Percentiles rank a stretch among this genome's conserved stretches.
These are phyloP conservation scores for Solidago caesia DNA, from an alignment of 129 eudicot genomes.

Conservation along the genomic window DNA sequence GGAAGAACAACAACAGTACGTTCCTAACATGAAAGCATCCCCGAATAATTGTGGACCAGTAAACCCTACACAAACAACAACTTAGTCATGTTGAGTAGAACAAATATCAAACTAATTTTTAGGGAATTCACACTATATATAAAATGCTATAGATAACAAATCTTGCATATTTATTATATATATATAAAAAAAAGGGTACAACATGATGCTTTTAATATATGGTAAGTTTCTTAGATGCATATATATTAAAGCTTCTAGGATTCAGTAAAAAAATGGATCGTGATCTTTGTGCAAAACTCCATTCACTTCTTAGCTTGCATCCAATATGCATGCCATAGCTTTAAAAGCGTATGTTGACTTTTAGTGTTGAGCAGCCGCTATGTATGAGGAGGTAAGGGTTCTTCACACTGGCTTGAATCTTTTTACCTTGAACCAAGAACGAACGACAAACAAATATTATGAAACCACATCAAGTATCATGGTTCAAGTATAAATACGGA, in stretches of 20 bases:
- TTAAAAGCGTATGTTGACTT: slow-evolving; percentile 27
- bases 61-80: slow-evolving; percentile 44
- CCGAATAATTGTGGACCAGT: slow-evolving; percentile 56
- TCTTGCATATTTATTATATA: neutral
- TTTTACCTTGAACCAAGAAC: too few species aligned
- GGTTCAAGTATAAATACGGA: too few species aligned
- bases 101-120: neutral
- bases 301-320: slow-evolving; percentile 26
- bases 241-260: slow-evolving; percentile 26
- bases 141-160: neutral
- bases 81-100: neutral
- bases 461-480: too few species aligned
- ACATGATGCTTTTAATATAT: slow-evolving; percentile 63
- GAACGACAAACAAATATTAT: too few species aligned
- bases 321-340: slow-evolving; percentile 32
- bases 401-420: too few species aligned
- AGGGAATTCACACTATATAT: slow-evolving; percentile 5
- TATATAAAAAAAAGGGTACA: slow-evolving; percentile 13
- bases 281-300: slow-evolving; percentile 59
- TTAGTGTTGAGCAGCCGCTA: slow-evolving; percentile 14
- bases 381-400: slow-evolving; percentile 22
- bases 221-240: slow-evolving; percentile 31
- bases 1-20: slow-evolving; percentile 96
- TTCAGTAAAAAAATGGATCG: slow-evolving; percentile 35
- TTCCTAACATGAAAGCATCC: slow-evolving; percentile 74